These are phyloP conservation scores for Neospermospora avenae DNA, from an alignment of 2,329 filamentous ascomycete genomes.

Conservation along the genomic window DNA sequence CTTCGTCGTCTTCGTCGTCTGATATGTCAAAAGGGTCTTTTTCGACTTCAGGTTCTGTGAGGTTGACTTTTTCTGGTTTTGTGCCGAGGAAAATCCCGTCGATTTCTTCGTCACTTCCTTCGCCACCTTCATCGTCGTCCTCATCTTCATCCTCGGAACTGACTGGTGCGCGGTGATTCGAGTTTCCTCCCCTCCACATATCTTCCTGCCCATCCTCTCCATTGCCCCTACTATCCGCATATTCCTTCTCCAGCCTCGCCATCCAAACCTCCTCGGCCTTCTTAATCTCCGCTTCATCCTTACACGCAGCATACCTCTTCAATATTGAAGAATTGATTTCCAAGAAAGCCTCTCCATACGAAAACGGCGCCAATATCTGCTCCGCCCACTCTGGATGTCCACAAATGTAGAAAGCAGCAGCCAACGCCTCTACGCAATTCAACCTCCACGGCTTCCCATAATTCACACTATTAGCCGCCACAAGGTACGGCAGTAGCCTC, in stretches of 20 bases:
- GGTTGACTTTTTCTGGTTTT: constrained; percentile 40
- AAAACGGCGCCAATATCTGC: constrained; percentile 77
- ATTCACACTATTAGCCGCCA: constrained; percentile 95
- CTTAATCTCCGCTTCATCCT: constrained; percentile 78
- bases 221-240: constrained; percentile 71
- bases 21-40: constrained; percentile 73
- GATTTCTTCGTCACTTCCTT: constrained; percentile 44
- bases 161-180: constrained; percentile 61
- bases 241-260: constrained; percentile 84
- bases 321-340: constrained; percentile 84
- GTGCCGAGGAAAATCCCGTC: constrained; percentile 62
- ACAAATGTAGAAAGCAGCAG: constrained; percentile 90
- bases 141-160: constrained; percentile 48
- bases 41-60: constrained; percentile 41
- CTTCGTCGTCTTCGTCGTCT: constrained; percentile 75
- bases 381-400: constrained; percentile 89
- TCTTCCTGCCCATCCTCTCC: constrained; percentile 60
- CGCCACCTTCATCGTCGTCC: constrained; percentile 45
- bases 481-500: constrained; percentile 85
- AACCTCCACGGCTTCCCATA: constrained; percentile 94
- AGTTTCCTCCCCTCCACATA: constrained; percentile 88
- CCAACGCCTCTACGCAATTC: constrained; percentile 94
- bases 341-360: constrained; percentile 83
- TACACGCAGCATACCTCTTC: constrained; percentile 80
- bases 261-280: constrained; percentile 85